Evolutionary conservation across 352 stramenopile species (phyloP).

Genomic region (Vaucheria bursata): DNA sequence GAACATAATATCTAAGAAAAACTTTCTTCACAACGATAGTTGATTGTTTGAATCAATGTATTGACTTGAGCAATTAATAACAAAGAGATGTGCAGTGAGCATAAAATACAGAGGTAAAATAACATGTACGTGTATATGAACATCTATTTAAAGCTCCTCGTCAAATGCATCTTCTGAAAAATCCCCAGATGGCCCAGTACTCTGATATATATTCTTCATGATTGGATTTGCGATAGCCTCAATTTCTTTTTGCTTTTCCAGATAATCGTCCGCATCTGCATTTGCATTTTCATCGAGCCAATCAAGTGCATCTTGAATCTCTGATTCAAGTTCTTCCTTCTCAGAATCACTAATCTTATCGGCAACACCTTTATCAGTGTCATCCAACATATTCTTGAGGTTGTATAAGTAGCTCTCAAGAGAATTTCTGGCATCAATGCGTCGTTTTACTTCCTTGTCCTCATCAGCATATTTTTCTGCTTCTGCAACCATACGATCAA

Average conservation of each 20-base stretch:
- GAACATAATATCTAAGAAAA: too few species aligned
- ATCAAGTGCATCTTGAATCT: conserved; percentile 94
- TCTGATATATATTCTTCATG: conserved; percentile 93
- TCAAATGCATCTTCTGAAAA: background rate
- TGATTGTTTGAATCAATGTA: too few species aligned
- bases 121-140: too few species aligned
- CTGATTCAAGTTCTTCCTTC: conserved; percentile 77
- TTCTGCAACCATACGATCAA: conserved; percentile 97
- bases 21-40: too few species aligned
- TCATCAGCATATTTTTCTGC: conserved; percentile 96
- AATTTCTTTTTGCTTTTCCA: conserved; percentile 95
- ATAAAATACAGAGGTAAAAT: too few species aligned
- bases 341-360: conserved; percentile 92
- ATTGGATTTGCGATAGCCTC: conserved; percentile 96
- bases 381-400: conserved; percentile 82
- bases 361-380: conserved; percentile 62
- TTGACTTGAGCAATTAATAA: too few species aligned
- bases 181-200: conserved; percentile 58
- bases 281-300: conserved; percentile 98
- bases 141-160: background rate
- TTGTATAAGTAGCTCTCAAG: conserved; percentile 95
- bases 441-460: conserved; percentile 92
- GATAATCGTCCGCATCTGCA: conserved; percentile 93
- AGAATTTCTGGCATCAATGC: conserved; percentile 89
- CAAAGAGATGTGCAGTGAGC: too few species aligned